These are phyloP conservation scores for Amylocarpus encephaloides DNA, from an alignment of 2,329 filamentous ascomycete species.

Conservation along the genomic window DNA sequence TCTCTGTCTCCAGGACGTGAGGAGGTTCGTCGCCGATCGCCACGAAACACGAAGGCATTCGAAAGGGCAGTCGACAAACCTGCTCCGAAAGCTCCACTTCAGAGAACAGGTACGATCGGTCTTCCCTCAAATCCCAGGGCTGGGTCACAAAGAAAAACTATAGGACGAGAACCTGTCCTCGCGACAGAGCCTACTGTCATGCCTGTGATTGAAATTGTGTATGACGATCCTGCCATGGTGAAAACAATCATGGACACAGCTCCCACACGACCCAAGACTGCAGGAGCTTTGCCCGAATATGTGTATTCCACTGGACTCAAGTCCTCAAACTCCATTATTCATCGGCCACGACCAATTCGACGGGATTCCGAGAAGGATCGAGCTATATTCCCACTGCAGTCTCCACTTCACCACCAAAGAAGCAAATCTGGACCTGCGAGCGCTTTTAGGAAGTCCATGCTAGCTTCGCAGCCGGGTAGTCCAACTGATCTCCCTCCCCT, in stretches of 20 bases:
- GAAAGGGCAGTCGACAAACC: conserved; percentile 13
- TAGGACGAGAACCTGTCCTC: conserved; percentile 8
- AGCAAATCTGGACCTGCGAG: conserved; percentile 45
- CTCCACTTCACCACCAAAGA: conserved; percentile 37
- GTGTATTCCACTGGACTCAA: conserved; percentile 6
- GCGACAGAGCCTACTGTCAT: conserved; percentile 44
- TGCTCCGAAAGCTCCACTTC: conserved; percentile 9
- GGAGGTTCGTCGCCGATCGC: conserved; percentile 29
- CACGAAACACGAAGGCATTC: conserved; percentile 21
- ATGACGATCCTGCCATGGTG: conserved; percentile 45
- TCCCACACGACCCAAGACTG: conserved; percentile 20
- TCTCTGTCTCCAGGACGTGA: conserved; percentile 29
- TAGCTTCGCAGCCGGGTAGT: conserved; percentile 39
- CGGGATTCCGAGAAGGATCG: conserved; percentile 33
- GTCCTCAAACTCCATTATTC: conserved; percentile 27
- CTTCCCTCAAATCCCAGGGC: conserved; percentile 26
- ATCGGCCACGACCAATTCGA: conserved; percentile 30
- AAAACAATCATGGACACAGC: conserved; percentile 43
- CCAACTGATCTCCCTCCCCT: conserved; percentile 47
- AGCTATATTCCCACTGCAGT: conserved; percentile 42
- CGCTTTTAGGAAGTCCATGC: conserved; percentile 39
- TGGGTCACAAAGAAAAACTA: conserved; percentile 15
- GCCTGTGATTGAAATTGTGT: conserved; percentile 50
- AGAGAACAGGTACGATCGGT: conserved; percentile 23
- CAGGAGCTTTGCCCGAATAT: conserved; percentile 13